phyloP scores from a whole-genome alignment of 2,329 filamentous ascomycete species.

The Fusarium continuum region DNA sequence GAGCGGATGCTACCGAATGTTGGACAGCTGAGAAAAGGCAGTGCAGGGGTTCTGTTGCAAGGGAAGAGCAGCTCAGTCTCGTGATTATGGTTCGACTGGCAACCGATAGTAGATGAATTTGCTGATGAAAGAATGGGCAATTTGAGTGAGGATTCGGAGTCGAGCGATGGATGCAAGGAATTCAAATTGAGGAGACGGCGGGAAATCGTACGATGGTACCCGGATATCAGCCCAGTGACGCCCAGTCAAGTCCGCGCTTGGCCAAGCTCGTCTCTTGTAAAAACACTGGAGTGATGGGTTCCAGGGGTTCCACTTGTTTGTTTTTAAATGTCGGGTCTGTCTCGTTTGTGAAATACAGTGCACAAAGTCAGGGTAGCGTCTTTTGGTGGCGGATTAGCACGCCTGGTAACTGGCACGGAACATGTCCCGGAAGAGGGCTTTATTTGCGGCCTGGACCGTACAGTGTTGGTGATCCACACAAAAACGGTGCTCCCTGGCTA shows the following conservation, averaged over 20 bases:
- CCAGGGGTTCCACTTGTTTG: conserved; percentile 28
- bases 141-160: conserved; percentile 35
- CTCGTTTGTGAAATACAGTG: conserved; percentile 26
- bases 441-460: background rate
- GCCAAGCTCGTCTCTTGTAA: conserved; percentile 30
- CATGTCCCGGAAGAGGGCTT: background rate
- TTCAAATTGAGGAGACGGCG: conserved; percentile 41
- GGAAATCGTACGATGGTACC: conserved; percentile 48
- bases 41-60: conserved; percentile 35
- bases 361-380: background rate
- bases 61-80: conserved; percentile 30
- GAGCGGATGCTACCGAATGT: conserved; percentile 42
- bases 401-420: background rate
- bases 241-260: conserved; percentile 37
- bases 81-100: conserved; percentile 43
- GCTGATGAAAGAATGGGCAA: conserved; percentile 32
- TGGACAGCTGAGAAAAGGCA: conserved; percentile 26
- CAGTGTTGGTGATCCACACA: conserved; percentile 5
- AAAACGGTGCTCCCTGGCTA: background rate
- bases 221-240: conserved; percentile 44
- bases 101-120: conserved; percentile 31
- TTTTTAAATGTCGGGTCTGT: background rate
- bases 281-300: conserved; percentile 10
- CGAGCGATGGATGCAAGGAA: conserved; percentile 42
- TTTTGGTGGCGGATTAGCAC: background rate